Percentiles rank a stretch among this genome's conserved stretches.
Evolutionary conservation across 1,284 basidiomycete genomes (phyloP).

Genomic region (Ustilago bromivora): DNA sequence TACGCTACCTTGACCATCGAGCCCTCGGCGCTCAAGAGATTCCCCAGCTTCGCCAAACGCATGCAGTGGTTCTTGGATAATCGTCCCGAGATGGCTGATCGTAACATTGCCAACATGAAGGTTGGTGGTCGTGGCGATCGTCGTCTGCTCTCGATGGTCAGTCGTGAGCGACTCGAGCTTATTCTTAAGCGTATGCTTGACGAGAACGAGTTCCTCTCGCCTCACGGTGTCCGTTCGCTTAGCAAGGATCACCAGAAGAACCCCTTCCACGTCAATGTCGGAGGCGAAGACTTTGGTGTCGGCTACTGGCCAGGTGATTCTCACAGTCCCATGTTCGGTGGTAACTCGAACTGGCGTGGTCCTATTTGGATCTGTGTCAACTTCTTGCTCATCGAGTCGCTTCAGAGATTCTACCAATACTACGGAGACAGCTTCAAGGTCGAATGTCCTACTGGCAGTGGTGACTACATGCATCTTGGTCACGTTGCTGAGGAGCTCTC

Average conservation of each 20-base stretch:
- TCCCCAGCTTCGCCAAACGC: slow-evolving; percentile 97
- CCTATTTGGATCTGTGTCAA: slow-evolving; percentile 91
- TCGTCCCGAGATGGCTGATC: slow-evolving; percentile 82
- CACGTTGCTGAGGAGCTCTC: slow-evolving; percentile 96
- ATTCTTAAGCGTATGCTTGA: slow-evolving; percentile 97
- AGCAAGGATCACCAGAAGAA: slow-evolving; percentile 84
- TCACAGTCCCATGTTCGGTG: slow-evolving; percentile 96
- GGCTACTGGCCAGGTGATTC: slow-evolving; percentile 98
- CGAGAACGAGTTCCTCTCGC: slow-evolving; percentile 85
- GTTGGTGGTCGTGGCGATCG: slow-evolving; percentile 77
- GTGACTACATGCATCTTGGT: slow-evolving; percentile 92
- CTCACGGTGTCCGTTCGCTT: slow-evolving; percentile 92
- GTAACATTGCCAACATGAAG: slow-evolving; percentile 95
- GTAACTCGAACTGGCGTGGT: slow-evolving; percentile 91
- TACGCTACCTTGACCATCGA: slow-evolving; percentile 95
- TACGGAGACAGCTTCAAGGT: slow-evolving; percentile 72
- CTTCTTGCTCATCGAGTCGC: slow-evolving; percentile 85
- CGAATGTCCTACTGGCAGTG: slow-evolving; percentile 94
- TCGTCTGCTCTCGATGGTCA: slow-evolving; percentile 86
- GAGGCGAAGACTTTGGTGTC: slow-evolving; percentile 90
- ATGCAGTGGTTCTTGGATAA: slow-evolving; percentile 99
- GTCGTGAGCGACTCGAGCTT: slow-evolving; percentile 86
- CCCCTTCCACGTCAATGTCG: slow-evolving; percentile 93
- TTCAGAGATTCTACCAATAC: slow-evolving; percentile 87
- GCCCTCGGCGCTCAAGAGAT: slow-evolving; percentile 85